Evolutionary conservation across 2,329 filamentous ascomycete genomes (phyloP).

Genomic region (Ceratocystis papillata): DNA sequence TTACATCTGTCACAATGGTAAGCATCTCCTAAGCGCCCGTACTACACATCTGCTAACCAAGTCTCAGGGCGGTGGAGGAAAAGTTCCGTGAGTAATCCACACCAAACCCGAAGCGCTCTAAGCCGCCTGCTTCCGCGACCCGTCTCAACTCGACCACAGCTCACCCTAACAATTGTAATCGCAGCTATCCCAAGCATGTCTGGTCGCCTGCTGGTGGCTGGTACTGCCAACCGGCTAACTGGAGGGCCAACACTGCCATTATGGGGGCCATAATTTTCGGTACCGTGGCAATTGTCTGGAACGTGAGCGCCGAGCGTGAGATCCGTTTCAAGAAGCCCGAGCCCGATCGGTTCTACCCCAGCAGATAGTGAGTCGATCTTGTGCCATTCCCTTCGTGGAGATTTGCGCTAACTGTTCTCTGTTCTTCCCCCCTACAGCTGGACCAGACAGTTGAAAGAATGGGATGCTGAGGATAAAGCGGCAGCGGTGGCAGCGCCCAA

Average conservation of each 20-base stretch:
- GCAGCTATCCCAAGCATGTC: constrained; percentile 93
- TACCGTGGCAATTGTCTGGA: constrained; percentile 58
- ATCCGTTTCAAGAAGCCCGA: constrained; percentile 65
- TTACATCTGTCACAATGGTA: constrained; percentile 9
- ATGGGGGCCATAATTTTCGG: constrained; percentile 58
- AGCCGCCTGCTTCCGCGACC: not conserved
- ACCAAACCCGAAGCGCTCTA: not conserved
- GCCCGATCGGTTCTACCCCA: constrained; percentile 67
- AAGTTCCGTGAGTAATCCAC: constrained; percentile 23
- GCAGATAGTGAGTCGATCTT: constrained; percentile 58
- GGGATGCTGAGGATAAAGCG: constrained; percentile 36
- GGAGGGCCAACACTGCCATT: constrained; percentile 81
- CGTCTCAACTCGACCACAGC: not conserved
- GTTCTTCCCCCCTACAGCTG: constrained; percentile 30
- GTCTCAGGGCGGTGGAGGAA: constrained; percentile 18
- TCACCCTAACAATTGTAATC: constrained; percentile 19
- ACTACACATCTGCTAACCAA: not conserved
- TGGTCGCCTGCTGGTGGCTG: constrained; percentile 98
- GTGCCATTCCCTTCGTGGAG: not conserved
- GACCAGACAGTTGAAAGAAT: constrained; percentile 38
- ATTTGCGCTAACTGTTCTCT: not conserved
- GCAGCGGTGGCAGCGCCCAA: constrained; percentile 31
- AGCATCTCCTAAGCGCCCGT: not conserved
- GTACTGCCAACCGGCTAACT: constrained; percentile 92
- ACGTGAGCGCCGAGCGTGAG: constrained; percentile 63